phyloP scores from a whole-genome alignment of 805 yeast genomes.

The Monosporozyma servazzii region DNA sequence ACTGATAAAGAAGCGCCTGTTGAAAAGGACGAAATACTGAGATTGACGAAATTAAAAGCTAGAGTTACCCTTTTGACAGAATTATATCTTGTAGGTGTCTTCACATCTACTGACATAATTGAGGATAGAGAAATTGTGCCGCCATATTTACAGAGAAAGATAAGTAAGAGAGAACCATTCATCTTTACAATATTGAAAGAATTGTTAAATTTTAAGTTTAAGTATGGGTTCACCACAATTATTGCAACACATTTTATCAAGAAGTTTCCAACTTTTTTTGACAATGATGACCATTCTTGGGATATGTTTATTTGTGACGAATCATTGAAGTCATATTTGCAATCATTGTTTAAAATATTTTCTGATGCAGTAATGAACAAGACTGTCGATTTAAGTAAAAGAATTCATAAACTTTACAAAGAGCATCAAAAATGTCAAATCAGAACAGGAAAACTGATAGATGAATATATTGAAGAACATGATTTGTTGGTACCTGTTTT shows the following conservation, averaged over 20 bases:
- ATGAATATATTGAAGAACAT: conserved; percentile 32
- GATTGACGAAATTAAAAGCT: conserved; percentile 36
- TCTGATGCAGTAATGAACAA: conserved; percentile 35
- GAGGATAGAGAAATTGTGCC: conserved; percentile 36
- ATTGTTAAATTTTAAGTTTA: conserved; percentile 34
- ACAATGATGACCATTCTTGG: conserved; percentile 21
- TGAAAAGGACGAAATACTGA: conserved; percentile 38
- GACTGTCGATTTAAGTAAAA: conserved; percentile 31
- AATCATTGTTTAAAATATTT: conserved; percentile 35
- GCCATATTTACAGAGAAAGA: conserved; percentile 31
- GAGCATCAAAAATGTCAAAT: conserved; percentile 48
- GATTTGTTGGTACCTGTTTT: conserved; percentile 30
- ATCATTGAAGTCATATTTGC: conserved; percentile 23
- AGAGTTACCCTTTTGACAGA: conserved; percentile 48
- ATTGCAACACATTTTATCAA: conserved; percentile 43
- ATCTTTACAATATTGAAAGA: conserved; percentile 39
- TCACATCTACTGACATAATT: conserved; percentile 37
- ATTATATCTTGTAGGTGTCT: conserved; percentile 47
- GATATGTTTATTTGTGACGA: conserved; percentile 24
- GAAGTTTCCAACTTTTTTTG: conserved; percentile 33
- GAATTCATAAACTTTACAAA: conserved; percentile 29
- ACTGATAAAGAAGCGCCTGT: conserved; percentile 7
- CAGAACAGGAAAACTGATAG: conserved; percentile 51
- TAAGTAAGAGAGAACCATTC: conserved; percentile 32
- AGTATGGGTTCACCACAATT: conserved; percentile 27